Evolutionary conservation across 139 green algal species (phyloP).

Genomic region (Chlorella sp.): DNA sequence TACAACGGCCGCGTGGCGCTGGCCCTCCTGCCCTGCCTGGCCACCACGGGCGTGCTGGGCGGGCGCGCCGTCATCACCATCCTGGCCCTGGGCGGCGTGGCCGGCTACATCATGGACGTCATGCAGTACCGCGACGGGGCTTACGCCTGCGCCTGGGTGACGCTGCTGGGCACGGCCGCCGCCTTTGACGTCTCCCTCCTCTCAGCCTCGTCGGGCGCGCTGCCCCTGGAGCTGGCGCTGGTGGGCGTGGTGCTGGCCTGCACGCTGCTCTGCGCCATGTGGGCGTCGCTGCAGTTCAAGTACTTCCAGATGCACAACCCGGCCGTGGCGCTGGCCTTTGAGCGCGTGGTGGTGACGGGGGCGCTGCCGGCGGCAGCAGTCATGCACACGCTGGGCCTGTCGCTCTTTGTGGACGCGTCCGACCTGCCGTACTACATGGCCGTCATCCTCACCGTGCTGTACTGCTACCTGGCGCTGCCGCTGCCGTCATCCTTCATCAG

Average conservation of each 20-base stretch:
- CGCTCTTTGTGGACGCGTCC: conserved; percentile 35
- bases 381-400: conserved; percentile 52
- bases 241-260: conserved; percentile 10
- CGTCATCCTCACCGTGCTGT: conserved; percentile 52
- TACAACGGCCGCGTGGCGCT: conserved; percentile 72
- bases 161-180: conserved; percentile 53
- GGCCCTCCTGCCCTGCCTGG: conserved; percentile 70
- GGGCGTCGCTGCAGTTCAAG: conserved; percentile 88
- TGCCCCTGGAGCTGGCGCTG: conserved; percentile 7
- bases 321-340: conserved; percentile 72
- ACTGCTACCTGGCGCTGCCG: conserved; percentile 66
- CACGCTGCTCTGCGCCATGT: conserved; percentile 41
- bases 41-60: conserved; percentile 62
- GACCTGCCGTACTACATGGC: conserved; percentile 82
- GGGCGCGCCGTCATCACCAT: conserved; percentile 54
- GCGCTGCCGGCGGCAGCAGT: conserved; percentile 55
- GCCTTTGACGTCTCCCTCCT: conserved; percentile 42
- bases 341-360: conserved; percentile 72
- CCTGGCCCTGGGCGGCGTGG: conserved; percentile 60
- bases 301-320: conserved; percentile 70
- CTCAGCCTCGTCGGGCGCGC: conserved; percentile 2
- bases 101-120: conserved; percentile 85
- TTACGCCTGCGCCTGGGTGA: conserved; percentile 70
- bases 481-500: conserved; percentile 71
- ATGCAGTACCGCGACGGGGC: conserved; percentile 65